A percentile compares a stretch with the other conserved stretches of the same genome.
These are phyloP conservation scores for Simmondsia chinensis DNA, from an alignment of 148 eudicot species.

Conservation along the genomic window DNA sequence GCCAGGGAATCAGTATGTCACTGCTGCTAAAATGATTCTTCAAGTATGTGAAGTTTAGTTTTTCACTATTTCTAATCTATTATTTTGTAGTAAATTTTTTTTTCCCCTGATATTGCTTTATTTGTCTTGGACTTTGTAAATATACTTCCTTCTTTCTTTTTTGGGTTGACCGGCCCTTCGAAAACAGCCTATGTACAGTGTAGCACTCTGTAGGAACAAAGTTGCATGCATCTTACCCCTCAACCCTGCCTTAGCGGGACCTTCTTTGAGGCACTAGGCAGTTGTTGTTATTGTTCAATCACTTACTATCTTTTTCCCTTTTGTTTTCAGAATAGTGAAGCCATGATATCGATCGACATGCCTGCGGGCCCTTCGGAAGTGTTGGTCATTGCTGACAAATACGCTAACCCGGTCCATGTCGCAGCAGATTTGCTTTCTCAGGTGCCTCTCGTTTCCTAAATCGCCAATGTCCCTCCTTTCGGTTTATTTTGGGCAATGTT, in stretches of 20 bases:
- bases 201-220: too few species aligned
- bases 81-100: background rate
- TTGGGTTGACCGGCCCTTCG: too few species aligned
- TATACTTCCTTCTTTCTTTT: too few species aligned
- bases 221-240: too few species aligned
- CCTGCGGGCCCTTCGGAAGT: slow-evolving; percentile 99
- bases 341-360: slow-evolving; percentile 99
- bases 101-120: background rate
- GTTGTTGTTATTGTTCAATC: too few species aligned
- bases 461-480: slow-evolving; percentile 1
- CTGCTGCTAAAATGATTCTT: slow-evolving; percentile 99
- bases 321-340: slow-evolving; percentile 86
- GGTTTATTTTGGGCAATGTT: background rate
- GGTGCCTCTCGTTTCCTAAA: slow-evolving; percentile 30
- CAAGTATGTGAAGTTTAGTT: slow-evolving; percentile 38
- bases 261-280: too few species aligned
- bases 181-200: too few species aligned
- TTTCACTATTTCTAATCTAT: background rate
- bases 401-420: slow-evolving; percentile 81
- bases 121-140: too few species aligned
- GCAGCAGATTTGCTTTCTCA: slow-evolving; percentile 98
- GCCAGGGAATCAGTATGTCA: slow-evolving; percentile 98
- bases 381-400: slow-evolving; percentile 90
- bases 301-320: slow-evolving; percentile 8
- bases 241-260: too few species aligned